Conservation (phyloP, 164 flowering plant species). For the Chimonanthus praecox region DNA sequence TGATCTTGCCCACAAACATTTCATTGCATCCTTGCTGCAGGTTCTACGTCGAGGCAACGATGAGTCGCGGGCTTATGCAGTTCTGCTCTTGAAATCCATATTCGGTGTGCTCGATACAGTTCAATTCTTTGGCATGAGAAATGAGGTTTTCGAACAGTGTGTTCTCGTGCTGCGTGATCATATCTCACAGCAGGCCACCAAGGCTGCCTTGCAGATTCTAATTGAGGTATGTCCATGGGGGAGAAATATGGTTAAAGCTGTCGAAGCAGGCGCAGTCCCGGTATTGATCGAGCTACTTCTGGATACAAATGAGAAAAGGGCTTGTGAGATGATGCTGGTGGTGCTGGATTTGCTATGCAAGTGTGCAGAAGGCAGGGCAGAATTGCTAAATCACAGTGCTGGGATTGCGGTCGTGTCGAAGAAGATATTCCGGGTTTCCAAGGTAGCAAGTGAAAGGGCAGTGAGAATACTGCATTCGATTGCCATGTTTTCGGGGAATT, state of each 20-base stretch:
- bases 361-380: constrained; percentile 80
- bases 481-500: constrained; percentile 43
- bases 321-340: constrained; percentile 39
- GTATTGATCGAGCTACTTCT: constrained; percentile 54
- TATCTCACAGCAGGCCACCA: constrained; percentile 46
- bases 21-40: constrained; percentile 31
- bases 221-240: constrained; percentile 64
- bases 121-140: constrained; percentile 24
- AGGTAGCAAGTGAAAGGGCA: constrained; percentile 49
- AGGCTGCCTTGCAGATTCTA: constrained; percentile 56
- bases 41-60: constrained; percentile 32
- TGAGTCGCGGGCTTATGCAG: constrained; percentile 44
- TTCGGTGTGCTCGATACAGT: constrained; percentile 48
- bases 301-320: constrained; percentile 30
- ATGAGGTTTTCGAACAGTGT: constrained; percentile 30
- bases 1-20: constrained; percentile 22
- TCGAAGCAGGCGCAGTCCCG: constrained; percentile 48
- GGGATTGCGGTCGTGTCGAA: constrained; percentile 78
- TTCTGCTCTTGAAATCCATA: constrained; percentile 34
- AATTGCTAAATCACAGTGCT: constrained; percentile 51
- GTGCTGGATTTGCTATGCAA: constrained; percentile 56
- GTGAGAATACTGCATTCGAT: constrained; percentile 56
- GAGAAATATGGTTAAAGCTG: constrained; percentile 64
- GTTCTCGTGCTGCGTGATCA: constrained; percentile 38
- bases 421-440: constrained; percentile 77